Evolutionary conservation across 169 alveolate species (phyloP).

Genomic region (Cryptosporidium canis): DNA sequence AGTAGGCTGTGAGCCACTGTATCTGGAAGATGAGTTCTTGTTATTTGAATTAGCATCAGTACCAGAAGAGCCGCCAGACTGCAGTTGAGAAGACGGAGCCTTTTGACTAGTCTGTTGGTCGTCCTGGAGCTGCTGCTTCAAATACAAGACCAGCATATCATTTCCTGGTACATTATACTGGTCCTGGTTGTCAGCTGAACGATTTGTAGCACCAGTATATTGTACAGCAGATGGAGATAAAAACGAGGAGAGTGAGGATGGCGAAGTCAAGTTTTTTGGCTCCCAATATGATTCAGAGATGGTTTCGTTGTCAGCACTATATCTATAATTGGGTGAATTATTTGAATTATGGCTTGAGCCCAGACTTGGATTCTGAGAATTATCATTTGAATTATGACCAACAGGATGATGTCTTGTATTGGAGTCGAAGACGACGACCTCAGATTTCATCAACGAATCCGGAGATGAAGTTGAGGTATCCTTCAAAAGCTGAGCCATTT

Average conservation of each 20-base stretch:
- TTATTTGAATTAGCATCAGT: background rate
- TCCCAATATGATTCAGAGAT: slow-evolving; percentile 56
- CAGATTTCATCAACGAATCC: slow-evolving; percentile 55
- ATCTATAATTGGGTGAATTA: background rate
- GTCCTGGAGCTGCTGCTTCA: slow-evolving; percentile 3
- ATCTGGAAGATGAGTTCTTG: slow-evolving; percentile 8
- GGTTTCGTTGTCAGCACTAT: slow-evolving; percentile 1
- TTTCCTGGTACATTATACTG: background rate
- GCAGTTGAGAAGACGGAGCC: background rate
- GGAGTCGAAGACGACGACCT: slow-evolving; percentile 67
- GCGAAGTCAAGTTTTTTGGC: slow-evolving; percentile 64
- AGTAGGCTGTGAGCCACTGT: slow-evolving; percentile 18
- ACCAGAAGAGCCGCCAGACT: background rate
- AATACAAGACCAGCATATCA: background rate
- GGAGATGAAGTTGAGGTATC: slow-evolving; percentile 47
- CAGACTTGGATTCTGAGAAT: background rate
- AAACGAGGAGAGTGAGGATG: slow-evolving; percentile 72
- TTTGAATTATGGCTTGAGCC: background rate
- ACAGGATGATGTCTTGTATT: background rate
- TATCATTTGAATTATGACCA: background rate
- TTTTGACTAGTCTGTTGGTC: background rate
- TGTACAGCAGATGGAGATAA: slow-evolving; percentile 50
- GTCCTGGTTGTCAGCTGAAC: slow-evolving; percentile 8
- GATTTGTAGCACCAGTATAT: slow-evolving; percentile 67
- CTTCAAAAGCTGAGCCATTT: slow-evolving; percentile 51